Percentiles rank a stretch among this genome's conserved stretches.
Conservation (phyloP, 768 basidiomycete genomes). For the Rhodocollybia butyracea region DNA sequence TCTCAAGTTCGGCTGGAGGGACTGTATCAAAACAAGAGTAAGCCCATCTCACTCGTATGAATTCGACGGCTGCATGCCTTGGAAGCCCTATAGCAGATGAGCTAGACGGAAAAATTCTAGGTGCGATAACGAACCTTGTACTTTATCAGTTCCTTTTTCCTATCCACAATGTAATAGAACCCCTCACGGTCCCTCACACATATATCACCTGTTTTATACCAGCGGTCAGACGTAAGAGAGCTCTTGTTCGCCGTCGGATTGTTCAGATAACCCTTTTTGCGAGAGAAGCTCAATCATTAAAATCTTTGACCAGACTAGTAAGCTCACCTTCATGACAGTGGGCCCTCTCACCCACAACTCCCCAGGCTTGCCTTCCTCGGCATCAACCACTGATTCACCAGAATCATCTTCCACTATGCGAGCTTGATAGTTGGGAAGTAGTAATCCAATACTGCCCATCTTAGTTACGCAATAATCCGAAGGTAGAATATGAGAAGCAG, state of each 20-base stretch:
- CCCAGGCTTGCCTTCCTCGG: slow-evolving; percentile 55
- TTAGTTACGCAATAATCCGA: slow-evolving; percentile 24
- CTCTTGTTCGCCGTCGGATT: slow-evolving; percentile 67
- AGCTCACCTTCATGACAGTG: slow-evolving; percentile 63
- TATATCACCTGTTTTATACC: slow-evolving; percentile 91
- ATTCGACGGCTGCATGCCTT: not conserved
- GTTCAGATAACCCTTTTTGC: slow-evolving; percentile 68
- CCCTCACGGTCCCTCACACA: slow-evolving; percentile 65
- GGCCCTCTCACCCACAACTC: slow-evolving; percentile 84
- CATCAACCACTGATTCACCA: slow-evolving; percentile 48
- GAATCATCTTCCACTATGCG: slow-evolving; percentile 65
- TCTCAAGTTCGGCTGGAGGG: slow-evolving; percentile 84
- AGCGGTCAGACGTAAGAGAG: slow-evolving; percentile 67
- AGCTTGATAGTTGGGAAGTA: slow-evolving; percentile 75
- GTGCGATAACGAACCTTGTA: slow-evolving; percentile 45
- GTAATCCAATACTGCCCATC: slow-evolving; percentile 62
- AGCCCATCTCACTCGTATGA: not conserved
- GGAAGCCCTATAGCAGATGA: not conserved
- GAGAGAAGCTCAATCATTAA: not conserved
- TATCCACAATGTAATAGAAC: slow-evolving; percentile 70
- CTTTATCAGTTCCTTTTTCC: slow-evolving; percentile 74
- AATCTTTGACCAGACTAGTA: slow-evolving; percentile 27
- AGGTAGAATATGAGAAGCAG: slow-evolving; percentile 59
- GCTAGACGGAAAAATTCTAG: not conserved
- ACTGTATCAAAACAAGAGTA: slow-evolving; percentile 39